Percentiles rank a stretch among this genome's conserved stretches.
Evolutionary conservation across 441 rosid species (phyloP).

Genomic region (Euphorbia celastroides): DNA sequence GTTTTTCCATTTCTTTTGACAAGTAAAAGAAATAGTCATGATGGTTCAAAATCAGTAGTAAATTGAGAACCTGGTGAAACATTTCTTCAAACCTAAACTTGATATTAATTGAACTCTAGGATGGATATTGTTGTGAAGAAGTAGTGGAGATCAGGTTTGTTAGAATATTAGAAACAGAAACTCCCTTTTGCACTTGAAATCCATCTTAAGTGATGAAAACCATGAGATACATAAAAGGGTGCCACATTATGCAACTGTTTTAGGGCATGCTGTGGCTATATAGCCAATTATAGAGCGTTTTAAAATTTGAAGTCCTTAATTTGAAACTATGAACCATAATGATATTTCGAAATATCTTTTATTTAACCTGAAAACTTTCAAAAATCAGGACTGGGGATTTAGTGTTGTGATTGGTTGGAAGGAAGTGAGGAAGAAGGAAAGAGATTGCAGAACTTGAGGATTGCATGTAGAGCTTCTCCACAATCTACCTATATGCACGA

Average conservation of each 20-base stretch:
- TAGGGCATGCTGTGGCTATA: neutral
- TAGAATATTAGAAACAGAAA: conserved; percentile 2
- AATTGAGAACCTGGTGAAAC: neutral
- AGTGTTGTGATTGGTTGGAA: neutral
- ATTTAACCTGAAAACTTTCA: neutral
- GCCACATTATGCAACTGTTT: neutral
- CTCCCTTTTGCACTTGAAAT: neutral
- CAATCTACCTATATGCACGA: neutral
- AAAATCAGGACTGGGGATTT: neutral
- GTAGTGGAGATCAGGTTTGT: neutral
- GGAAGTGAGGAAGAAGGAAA: neutral
- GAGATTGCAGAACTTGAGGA: neutral
- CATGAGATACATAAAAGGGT: neutral
- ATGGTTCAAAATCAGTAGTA: conserved; percentile 1
- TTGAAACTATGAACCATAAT: neutral
- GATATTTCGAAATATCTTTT: neutral
- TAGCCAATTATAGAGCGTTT: neutral
- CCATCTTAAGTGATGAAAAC: neutral
- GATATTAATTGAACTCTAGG: neutral
- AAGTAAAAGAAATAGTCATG: neutral
- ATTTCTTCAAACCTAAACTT: neutral
- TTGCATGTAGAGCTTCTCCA: neutral
- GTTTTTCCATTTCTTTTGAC: neutral
- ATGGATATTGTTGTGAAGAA: neutral
- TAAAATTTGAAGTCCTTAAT: neutral